Evolutionary conservation across 495 filamentous ascomycete genomes (phyloP).

Genomic region (Penicillium soppii): DNA sequence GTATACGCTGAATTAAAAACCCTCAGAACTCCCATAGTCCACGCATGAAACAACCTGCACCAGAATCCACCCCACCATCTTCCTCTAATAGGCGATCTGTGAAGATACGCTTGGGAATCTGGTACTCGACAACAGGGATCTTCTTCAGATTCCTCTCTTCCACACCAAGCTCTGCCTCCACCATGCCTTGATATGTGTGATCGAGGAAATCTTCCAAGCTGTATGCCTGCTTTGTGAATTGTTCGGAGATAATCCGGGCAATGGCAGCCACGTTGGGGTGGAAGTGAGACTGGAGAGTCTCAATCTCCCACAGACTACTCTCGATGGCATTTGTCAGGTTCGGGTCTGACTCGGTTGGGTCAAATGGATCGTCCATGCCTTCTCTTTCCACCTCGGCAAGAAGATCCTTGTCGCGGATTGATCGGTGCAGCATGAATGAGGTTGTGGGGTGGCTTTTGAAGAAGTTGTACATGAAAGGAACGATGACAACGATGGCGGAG

Average conservation of each 20-base stretch:
- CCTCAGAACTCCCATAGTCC: slow-evolving; percentile 41
- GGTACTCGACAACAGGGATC: slow-evolving; percentile 83
- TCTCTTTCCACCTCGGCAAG: slow-evolving; percentile 57
- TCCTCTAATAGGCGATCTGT: slow-evolving; percentile 45
- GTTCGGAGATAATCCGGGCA: slow-evolving; percentile 90
- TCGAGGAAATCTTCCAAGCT: slow-evolving; percentile 95
- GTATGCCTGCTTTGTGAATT: slow-evolving; percentile 95
- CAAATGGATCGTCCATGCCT: slow-evolving; percentile 79
- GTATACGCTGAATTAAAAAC: slow-evolving; percentile 8
- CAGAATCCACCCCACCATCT: slow-evolving; percentile 44
- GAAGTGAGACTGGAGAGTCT: slow-evolving; percentile 86
- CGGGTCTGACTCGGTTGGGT: slow-evolving; percentile 72
- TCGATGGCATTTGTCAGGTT: slow-evolving; percentile 84
- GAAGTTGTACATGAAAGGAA: slow-evolving; percentile 95
- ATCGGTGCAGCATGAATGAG: slow-evolving; percentile 93
- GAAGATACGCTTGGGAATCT: slow-evolving; percentile 90
- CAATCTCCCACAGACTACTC: slow-evolving; percentile 92
- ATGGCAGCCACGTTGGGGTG: slow-evolving; percentile 96
- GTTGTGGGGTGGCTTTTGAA: slow-evolving; percentile 86
- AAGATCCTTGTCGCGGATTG: slow-evolving; percentile 54
- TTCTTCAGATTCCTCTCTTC: slow-evolving; percentile 76
- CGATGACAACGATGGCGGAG: slow-evolving; percentile 77
- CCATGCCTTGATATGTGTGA: slow-evolving; percentile 85
- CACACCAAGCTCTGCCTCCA: slow-evolving; percentile 69
- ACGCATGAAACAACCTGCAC: slow-evolving; percentile 38